Evolutionary conservation across 2,329 filamentous ascomycete genomes (phyloP), one percentile per base, ranked within the genome.

Genomic region (Mycosphaerelloides madeirae): DNA sequence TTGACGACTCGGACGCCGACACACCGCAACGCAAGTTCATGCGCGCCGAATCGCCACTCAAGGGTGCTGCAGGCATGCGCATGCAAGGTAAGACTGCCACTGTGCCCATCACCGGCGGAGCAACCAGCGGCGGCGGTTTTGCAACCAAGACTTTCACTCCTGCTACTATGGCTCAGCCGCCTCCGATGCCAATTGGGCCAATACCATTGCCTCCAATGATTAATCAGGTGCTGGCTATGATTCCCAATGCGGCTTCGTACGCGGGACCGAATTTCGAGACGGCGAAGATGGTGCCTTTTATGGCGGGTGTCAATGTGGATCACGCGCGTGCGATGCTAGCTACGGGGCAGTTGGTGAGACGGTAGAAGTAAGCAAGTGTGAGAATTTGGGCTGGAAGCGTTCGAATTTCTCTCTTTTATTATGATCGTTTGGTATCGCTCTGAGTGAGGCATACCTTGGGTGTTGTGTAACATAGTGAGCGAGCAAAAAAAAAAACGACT

Each of bases 1-100:
- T 71, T 20, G 68, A 71, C 6, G 89, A 95, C 31, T 75, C 74
- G 6, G 84, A 87, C 29, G 81, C 84, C 43, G 70, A 76, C 29
- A 81, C 81, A 54, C 84, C 86, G 2, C 87, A 89, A 1, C 86
- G 90, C 56, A 96, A 97, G 65, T 77, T 96, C 40, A 79, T 84
- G 38, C 82, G 94, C 34, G 90, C 85, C n/a, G 89, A 87, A 44
- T 97, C 91, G 4, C 93, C 94, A 0, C 76, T 97, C 29, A 98
- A 97, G 65, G 88, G 88, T 12, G 87, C 87, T 1, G 88, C 91
- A 29, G 87, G 88, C 19, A 83, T 90, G 44, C 83, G 90, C 29
- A 75, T 94, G 16, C 87, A 93, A 58, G 49, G 85, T 93, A 55
- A 44, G 29, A 44, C 62, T 83, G 87, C 51, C 28, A 52, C 40